These are phyloP conservation scores for Capsella rubella DNA, from an alignment of 441 rosid genomes.

Conservation along the genomic window DNA sequence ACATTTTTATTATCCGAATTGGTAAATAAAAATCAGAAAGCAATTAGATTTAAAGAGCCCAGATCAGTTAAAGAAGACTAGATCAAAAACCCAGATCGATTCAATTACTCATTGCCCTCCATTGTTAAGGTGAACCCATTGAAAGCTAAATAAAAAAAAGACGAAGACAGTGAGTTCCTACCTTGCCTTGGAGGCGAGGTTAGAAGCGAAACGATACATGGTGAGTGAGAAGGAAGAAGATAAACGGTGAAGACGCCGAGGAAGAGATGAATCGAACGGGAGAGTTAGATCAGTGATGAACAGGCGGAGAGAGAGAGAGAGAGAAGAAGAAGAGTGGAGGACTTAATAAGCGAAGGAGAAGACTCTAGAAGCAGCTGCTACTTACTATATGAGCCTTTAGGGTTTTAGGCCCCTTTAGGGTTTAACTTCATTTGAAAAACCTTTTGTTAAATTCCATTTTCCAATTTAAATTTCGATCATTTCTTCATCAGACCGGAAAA, in stretches of 20 bases:
- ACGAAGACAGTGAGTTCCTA: background rate
- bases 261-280: background rate
- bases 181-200: conserved; percentile 11
- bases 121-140: background rate
- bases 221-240: background rate
- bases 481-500: background rate
- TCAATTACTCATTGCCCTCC: background rate
- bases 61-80: background rate
- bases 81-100: background rate
- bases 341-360: background rate
- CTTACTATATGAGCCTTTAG: conserved; percentile 3
- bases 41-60: background rate
- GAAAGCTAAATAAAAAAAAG: background rate
- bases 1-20: background rate
- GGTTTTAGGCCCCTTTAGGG: conserved; percentile 2
- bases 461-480: background rate
- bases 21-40: background rate
- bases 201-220: conserved; percentile 6
- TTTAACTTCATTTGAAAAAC: background rate
- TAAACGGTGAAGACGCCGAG: background rate
- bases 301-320: background rate
- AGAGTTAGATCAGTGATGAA: background rate
- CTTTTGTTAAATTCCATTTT: background rate
- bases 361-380: conserved; percentile 5
- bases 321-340: background rate